Percentiles rank a stretch among this genome's conserved stretches.
Conservation (phyloP, 2,329 filamentous ascomycete genomes). For the Ophiostoma perfectum region DNA sequence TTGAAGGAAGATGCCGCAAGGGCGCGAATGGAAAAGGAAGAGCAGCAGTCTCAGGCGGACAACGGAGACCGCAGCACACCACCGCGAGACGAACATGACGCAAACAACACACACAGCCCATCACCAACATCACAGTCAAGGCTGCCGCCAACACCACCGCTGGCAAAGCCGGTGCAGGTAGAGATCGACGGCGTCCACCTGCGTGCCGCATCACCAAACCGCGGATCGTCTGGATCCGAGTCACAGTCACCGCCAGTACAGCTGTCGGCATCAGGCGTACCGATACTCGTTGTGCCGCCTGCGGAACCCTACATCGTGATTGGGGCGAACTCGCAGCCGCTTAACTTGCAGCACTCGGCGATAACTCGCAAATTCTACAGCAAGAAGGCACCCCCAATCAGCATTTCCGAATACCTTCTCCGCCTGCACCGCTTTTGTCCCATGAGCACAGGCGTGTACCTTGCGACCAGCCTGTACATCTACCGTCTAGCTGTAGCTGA, state of each 20-base stretch:
- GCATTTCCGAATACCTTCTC: conserved; percentile 75
- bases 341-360: conserved; percentile 73
- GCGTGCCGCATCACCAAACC: conserved; percentile 28
- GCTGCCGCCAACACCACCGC: conserved; percentile 25
- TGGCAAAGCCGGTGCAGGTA: conserved; percentile 25
- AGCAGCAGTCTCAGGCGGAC: not conserved
- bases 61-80: conserved; percentile 18
- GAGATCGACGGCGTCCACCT: conserved; percentile 52
- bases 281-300: conserved; percentile 30
- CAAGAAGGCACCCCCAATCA: conserved; percentile 77
- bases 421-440: conserved; percentile 88
- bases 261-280: conserved; percentile 30
- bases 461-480: conserved; percentile 84
- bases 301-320: conserved; percentile 55
- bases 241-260: not conserved
- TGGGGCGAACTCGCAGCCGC: conserved; percentile 64
- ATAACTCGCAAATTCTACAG: conserved; percentile 92
- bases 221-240: not conserved
- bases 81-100: conserved; percentile 20
- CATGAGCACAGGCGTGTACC: conserved; percentile 88
- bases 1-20: conserved; percentile 32
- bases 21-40: not conserved
- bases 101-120: not conserved
- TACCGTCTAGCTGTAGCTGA: conserved; percentile 74
- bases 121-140: conserved; percentile 9